phyloP scores from a whole-genome alignment of 768 basidiomycete genomes.

The Hemileccinum impolitum region DNA sequence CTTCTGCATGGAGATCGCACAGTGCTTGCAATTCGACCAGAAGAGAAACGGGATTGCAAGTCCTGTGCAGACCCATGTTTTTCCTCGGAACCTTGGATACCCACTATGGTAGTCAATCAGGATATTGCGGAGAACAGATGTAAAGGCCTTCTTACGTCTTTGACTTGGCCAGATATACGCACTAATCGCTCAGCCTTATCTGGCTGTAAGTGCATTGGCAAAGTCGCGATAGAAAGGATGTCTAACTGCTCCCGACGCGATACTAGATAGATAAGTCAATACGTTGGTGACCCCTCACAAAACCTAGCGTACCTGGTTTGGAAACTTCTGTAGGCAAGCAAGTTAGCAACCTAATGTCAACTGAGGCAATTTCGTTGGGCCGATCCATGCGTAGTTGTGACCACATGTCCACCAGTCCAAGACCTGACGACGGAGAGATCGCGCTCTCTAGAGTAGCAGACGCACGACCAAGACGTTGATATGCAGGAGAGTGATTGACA shows the following conservation, averaged over 20 bases:
- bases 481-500: conserved; percentile 31
- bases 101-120: conserved; percentile 16
- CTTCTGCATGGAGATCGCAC: conserved; percentile 8
- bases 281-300: background rate
- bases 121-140: background rate
- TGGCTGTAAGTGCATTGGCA: conserved; percentile 14
- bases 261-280: conserved; percentile 9
- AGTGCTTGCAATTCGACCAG: conserved; percentile 25
- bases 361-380: conserved; percentile 13
- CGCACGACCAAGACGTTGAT: conserved; percentile 31
- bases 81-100: conserved; percentile 6
- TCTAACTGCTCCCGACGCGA: conserved; percentile 24
- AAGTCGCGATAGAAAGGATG: conserved; percentile 20
- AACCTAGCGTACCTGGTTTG: conserved; percentile 10
- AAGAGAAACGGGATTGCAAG: conserved; percentile 22
- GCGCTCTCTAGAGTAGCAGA: conserved; percentile 42
- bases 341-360: conserved; percentile 19
- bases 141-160: conserved; percentile 15
- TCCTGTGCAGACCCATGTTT: background rate
- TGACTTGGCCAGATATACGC: conserved; percentile 20
- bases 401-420: conserved; percentile 75
- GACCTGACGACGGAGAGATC: conserved; percentile 64
- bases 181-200: conserved; percentile 5
- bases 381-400: conserved; percentile 34
- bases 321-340: conserved; percentile 1